Evolutionary conservation across 768 basidiomycete genomes (phyloP).

Genomic region (Sistotremastrum suecicum): DNA sequence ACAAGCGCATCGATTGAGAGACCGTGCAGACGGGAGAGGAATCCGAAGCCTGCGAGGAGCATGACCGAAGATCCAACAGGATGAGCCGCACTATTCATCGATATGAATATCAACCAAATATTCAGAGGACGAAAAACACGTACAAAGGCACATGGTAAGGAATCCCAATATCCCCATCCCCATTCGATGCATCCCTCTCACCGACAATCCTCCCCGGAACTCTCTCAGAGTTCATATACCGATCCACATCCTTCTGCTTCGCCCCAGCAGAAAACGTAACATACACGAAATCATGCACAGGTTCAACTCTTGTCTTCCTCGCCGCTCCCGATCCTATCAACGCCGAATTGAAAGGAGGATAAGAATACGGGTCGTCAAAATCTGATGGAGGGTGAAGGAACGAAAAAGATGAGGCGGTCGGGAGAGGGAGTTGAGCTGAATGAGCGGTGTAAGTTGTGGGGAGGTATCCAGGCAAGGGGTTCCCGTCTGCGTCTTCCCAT

Average conservation of each 20-base stretch:
- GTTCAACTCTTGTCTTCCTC: slow-evolving; percentile 28
- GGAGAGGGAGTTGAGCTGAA: no score
- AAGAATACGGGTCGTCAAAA: no score
- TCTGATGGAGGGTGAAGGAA: no score
- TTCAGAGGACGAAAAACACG: slow-evolving; percentile 15
- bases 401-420: no score
- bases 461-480: no score
- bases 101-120: slow-evolving; percentile 2
- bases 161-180: slow-evolving; percentile 32
- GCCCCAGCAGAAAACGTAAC: slow-evolving; percentile 82
- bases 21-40: slow-evolving; percentile 71
- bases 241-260: slow-evolving; percentile 74
- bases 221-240: slow-evolving; percentile 31
- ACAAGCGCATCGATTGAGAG: slow-evolving; percentile 83
- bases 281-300: slow-evolving; percentile 58
- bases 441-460: no score
- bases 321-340: no score
- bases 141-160: slow-evolving; percentile 76
- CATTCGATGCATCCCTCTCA: no score
- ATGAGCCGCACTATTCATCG: slow-evolving; percentile 48
- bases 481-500: not conserved
- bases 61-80: slow-evolving; percentile 69
- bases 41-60: slow-evolving; percentile 81
- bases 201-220: no score
- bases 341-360: no score